Conservation (phyloP, 1,284 basidiomycete genomes). For the Microstroma glucosiphilum region DNA sequence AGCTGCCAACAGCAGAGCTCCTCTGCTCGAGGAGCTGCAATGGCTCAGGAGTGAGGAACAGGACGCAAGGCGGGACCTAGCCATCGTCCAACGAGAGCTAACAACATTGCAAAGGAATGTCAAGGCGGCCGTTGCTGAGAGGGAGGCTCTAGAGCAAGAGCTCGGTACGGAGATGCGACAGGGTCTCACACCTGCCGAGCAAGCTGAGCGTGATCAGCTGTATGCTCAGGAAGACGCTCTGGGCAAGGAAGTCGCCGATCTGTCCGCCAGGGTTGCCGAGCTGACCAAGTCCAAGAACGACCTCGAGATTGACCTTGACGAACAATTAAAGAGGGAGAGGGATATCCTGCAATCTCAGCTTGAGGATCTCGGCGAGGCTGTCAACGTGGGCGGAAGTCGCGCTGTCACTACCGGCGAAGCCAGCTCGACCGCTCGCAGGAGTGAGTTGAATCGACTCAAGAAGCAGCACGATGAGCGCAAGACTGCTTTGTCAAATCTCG, state of each 20-base stretch:
- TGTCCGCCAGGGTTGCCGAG: conserved; percentile 52
- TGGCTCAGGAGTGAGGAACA: conserved; percentile 67
- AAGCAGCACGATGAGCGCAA: conserved; percentile 54
- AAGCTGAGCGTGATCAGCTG: conserved; percentile 63
- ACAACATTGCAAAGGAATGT: conserved; percentile 70
- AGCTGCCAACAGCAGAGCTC: conserved; percentile 64
- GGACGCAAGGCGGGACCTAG: conserved; percentile 61
- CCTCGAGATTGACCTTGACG: conserved; percentile 87
- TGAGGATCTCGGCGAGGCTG: conserved; percentile 61
- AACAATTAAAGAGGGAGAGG: conserved; percentile 70
- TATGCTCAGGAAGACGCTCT: conserved; percentile 69
- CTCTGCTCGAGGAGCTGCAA: conserved; percentile 63
- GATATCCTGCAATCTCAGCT: conserved; percentile 72
- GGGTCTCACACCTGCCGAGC: conserved; percentile 69
- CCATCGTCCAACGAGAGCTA: conserved; percentile 63
- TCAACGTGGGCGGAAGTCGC: conserved; percentile 56
- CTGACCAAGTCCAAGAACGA: conserved; percentile 65
- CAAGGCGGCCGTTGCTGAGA: conserved; percentile 57
- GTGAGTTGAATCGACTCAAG: conserved; percentile 65
- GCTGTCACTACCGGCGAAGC: conserved; percentile 55
- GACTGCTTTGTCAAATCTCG: conserved; percentile 44
- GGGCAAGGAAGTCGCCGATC: conserved; percentile 65
- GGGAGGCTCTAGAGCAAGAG: conserved; percentile 67
- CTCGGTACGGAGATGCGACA: conserved; percentile 68
- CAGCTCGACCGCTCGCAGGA: conserved; percentile 63